Base-by-base conservation (phyloP, 805 yeast species). In the Pichia phayaonensis region DNA sequence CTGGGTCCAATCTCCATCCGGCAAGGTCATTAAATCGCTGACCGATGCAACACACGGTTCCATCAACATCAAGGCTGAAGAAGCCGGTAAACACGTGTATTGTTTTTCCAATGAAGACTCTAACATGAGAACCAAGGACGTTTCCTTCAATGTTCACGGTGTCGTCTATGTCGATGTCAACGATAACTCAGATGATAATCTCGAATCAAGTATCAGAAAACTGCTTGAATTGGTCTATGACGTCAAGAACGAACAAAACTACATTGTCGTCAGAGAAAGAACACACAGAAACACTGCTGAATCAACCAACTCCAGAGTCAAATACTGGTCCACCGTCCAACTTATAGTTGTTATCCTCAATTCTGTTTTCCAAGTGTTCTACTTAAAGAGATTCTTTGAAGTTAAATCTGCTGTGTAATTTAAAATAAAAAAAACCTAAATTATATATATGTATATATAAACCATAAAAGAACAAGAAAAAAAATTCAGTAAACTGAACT, bases 231-330 rank as follows among this genome's bases (percentile, higher is more conserved):
- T 87, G 58, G 83, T 95, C 40, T 80, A 81, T 60, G 96, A 89
- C 60, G 90, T 94, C 53, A 86, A 86, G 71, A 92, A 90, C 60
- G 99, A 94, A 71, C 95, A 85, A 63, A 80, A 87, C 60, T 94
- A 94, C 70, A 83, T 94, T 60, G 95, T 90, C 45, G 90, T 92
- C 54, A 83, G 99, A 71, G 99, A 92, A 72, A 85, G 97, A 73
- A 86, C 95, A 16, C 99, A 92, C 69, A 86, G 99, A 79, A 94
- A 92, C 72, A 92, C 99, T 11, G 98, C 99, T 7, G 99, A 92
- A 72, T 86, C 96, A 23, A 92, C 99, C 44, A 92, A 92, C 70
- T 84, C 94, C 49, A 82, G 99, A 62, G 98, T 92, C 57, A 92
- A 92, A 70, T 94, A 95, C 88, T 92, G 99, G 99, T 87, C 96